Evolutionary conservation across 306 rosid genomes (phyloP).

Genomic region (Begonia loranthoides): DNA sequence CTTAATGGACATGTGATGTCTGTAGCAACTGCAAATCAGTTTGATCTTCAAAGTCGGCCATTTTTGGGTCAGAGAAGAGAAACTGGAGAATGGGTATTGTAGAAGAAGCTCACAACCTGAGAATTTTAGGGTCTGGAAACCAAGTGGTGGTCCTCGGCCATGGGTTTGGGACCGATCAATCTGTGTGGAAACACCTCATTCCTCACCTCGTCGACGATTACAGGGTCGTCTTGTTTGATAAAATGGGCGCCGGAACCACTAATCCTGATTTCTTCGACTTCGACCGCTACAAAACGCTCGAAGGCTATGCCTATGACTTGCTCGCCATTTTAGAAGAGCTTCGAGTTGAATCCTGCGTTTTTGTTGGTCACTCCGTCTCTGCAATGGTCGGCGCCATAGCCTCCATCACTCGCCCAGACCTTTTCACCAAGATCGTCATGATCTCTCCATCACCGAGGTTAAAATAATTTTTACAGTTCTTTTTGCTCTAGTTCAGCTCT

Average conservation of each 20-base stretch:
- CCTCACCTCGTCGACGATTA: constrained; percentile 49
- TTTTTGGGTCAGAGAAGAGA: background rate
- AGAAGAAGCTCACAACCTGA: constrained; percentile 71
- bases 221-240: constrained; percentile 49
- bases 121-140: constrained; percentile 37
- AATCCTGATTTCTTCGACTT: constrained; percentile 82
- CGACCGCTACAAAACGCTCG: constrained; percentile 45
- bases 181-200: constrained; percentile 65
- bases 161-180: constrained; percentile 83
- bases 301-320: constrained; percentile 60
- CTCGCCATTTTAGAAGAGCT: constrained; percentile 56
- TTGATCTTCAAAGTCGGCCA: no score
- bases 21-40: no score
- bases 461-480: background rate
- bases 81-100: constrained; percentile 45
- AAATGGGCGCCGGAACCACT: constrained; percentile 78
- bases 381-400: constrained; percentile 62
- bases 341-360: constrained; percentile 33
- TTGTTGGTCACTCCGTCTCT: constrained; percentile 80
- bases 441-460: constrained; percentile 61
- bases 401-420: constrained; percentile 56
- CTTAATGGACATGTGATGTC: no score
- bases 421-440: constrained; percentile 51
- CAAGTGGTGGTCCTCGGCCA: constrained; percentile 43
- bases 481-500: no score